Conservation (phyloP, 441 rosid genomes). For the Manihot esculenta region DNA sequence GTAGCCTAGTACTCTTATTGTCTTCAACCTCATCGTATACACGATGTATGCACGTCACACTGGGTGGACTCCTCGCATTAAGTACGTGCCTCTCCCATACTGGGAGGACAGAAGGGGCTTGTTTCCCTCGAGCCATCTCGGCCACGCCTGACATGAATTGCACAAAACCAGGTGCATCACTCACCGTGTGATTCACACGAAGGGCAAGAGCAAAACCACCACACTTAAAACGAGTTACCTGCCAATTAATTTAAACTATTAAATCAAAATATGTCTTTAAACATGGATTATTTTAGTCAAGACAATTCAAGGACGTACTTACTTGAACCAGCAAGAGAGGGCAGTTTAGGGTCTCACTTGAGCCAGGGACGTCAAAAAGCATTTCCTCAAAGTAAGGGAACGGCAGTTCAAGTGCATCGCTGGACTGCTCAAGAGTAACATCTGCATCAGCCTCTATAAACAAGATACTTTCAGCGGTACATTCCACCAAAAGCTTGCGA, state of each 20-base stretch:
- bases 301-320: not conserved
- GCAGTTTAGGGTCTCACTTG: constrained; percentile 32
- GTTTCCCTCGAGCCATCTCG: constrained; percentile 36
- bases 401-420: constrained; percentile 50
- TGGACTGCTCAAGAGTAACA: constrained; percentile 18
- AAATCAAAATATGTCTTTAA: too few relatives aligned
- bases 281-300: too few relatives aligned
- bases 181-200: constrained; percentile 45
- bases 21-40: constrained; percentile 31
- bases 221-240: constrained; percentile 49
- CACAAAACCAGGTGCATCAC: constrained; percentile 37
- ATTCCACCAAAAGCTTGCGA: not conserved
- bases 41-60: constrained; percentile 30
- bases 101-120: constrained; percentile 24
- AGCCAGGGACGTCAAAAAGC: constrained; percentile 44
- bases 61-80: constrained; percentile 29
- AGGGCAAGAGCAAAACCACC: constrained; percentile 46
- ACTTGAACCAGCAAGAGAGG: constrained; percentile 59
- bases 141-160: constrained; percentile 39
- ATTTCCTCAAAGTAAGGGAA: constrained; percentile 49
- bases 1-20: not conserved
- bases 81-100: constrained; percentile 42
- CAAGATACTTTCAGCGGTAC: constrained; percentile 36
- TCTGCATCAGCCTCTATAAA: constrained; percentile 15
- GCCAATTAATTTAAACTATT: not conserved